phyloP scores from a whole-genome alignment of 805 yeast species.

The Saturnispora sanitii region DNA sequence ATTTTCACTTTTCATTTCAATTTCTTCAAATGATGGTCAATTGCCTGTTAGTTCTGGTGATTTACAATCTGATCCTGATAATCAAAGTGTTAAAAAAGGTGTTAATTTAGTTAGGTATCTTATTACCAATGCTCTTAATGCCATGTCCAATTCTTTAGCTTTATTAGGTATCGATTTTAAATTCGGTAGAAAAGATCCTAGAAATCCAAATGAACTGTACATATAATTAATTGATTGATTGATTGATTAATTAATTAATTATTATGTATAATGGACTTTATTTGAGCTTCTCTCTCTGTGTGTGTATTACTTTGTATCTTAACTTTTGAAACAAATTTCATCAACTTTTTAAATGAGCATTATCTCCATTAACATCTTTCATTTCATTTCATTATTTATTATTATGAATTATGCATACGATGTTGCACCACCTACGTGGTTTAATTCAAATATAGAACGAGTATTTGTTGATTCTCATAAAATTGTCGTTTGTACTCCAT shows the following conservation, averaged over 20 bases:
- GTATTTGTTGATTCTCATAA: too few relatives aligned
- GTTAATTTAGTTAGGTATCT: conserved; percentile 62
- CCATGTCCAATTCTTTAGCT: conserved; percentile 36
- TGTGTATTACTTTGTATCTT: too few relatives aligned
- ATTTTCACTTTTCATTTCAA: conserved; percentile 79
- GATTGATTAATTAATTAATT: background rate
- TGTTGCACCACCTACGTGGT: too few relatives aligned
- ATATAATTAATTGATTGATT: conserved; percentile 13
- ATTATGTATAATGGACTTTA: background rate
- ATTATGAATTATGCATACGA: too few relatives aligned
- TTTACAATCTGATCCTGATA: conserved; percentile 15
- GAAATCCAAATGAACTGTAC: conserved; percentile 24
- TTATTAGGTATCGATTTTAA: conserved; percentile 52
- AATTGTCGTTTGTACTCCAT: too few relatives aligned
- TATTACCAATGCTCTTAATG: conserved; percentile 43
- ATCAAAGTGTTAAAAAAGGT: conserved; percentile 30
- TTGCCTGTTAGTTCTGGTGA: conserved; percentile 44
- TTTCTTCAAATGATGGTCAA: conserved; percentile 85
- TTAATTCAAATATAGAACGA: too few relatives aligned
- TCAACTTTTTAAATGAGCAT: too few relatives aligned
- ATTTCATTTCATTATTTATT: too few relatives aligned
- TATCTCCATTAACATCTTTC: too few relatives aligned
- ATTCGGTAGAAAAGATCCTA: conserved; percentile 11
- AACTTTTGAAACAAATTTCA: too few relatives aligned
- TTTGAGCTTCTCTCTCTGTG: too few relatives aligned